Evolutionary conservation across 768 basidiomycete species (phyloP).

Genomic region (Glaciozyma martinii): DNA sequence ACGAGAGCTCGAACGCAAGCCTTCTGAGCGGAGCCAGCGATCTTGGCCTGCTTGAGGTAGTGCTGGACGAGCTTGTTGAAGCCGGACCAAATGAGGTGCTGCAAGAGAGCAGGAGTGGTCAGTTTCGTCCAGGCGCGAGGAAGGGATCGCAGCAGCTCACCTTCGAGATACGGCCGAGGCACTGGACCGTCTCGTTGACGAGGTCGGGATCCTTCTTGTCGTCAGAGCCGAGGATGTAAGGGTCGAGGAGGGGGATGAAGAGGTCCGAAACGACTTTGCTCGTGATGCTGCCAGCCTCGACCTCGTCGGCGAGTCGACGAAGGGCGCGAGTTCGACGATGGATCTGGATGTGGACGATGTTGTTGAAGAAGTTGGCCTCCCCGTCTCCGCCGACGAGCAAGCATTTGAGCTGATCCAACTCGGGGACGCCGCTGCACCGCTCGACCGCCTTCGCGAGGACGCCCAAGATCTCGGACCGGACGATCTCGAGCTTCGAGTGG

Average conservation of each 20-base stretch:
- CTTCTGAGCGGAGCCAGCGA: slow-evolving; percentile 53
- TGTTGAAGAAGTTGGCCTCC: slow-evolving; percentile 95
- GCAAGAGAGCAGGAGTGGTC: too few relatives aligned
- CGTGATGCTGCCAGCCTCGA: slow-evolving; percentile 50
- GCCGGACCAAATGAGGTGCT: slow-evolving; percentile 65
- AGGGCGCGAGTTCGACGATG: slow-evolving; percentile 39
- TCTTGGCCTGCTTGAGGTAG: slow-evolving; percentile 65
- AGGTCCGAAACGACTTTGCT: slow-evolving; percentile 67
- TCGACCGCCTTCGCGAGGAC: slow-evolving; percentile 68
- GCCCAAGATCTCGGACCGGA: slow-evolving; percentile 71
- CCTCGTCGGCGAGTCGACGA: slow-evolving; percentile 30
- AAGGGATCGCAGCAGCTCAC: too few relatives aligned
- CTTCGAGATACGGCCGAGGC: slow-evolving; percentile 67
- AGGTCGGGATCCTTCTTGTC: slow-evolving; percentile 64
- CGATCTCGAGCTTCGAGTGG: slow-evolving; percentile 69
- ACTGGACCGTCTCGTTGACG: slow-evolving; percentile 74
- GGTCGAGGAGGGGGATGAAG: slow-evolving; percentile 76
- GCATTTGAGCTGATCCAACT: slow-evolving; percentile 68
- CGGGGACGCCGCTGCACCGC: slow-evolving; percentile 51
- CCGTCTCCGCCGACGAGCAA: slow-evolving; percentile 79
- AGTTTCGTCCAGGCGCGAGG: too few relatives aligned
- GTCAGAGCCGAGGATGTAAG: slow-evolving; percentile 56
- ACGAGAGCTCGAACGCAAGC: slow-evolving; percentile 78
- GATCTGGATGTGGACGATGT: slow-evolving; percentile 84
- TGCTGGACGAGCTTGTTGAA: slow-evolving; percentile 73